Evolutionary conservation across 2,329 filamentous ascomycete genomes (phyloP), one percentile per base, ranked within the genome.

Genomic region (Cytospora mali): DNA sequence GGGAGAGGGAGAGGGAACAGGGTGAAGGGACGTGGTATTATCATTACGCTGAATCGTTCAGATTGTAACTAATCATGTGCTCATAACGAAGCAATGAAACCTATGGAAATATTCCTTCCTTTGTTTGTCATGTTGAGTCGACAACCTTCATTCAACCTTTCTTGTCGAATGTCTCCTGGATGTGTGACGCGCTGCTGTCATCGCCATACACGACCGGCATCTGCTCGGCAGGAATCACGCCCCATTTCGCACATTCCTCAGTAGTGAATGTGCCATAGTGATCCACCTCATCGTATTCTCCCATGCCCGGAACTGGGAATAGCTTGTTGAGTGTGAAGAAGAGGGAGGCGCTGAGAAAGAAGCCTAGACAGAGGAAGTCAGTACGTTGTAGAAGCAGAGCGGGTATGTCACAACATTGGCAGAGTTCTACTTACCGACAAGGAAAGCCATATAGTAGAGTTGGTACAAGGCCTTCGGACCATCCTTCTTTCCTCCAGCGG

Each of bases 391-490:
- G 27, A 66, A 66, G 1, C 2, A 5, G 9, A 9, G 18, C 1
- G 1, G 4, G 16, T 6, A n/a, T 7, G 10, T 25, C 27, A 35
- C 2, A 23, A 16, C 4, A 39, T 42, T 2, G 67, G 69, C 46
- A 67, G 68, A 60, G 48, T 16, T n/a, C 10, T 6, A 29, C 63
- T 57, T 50, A 62, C 79, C 79, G 18, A 79, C 72, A 14, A 81
- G 72, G 63, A 81, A 81, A 0, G 80, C 77, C 71, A 79, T 77
- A 62, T 77, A 80, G 66, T 81, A 81, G 21, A 81, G 66, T 66
- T 81, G 71, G n/a, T 75, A 75, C 39, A 80, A 64, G 4, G 69
- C 71, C 31, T 70, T 70, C 4, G 77, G 72, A 4, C 77, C 75
- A 58, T 69, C 49, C 3, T 33, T 61, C 2, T 56, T 71, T 50